Evolutionary conservation across 148 eudicot species (phyloP).

Genomic region (Cornus suecica): DNA sequence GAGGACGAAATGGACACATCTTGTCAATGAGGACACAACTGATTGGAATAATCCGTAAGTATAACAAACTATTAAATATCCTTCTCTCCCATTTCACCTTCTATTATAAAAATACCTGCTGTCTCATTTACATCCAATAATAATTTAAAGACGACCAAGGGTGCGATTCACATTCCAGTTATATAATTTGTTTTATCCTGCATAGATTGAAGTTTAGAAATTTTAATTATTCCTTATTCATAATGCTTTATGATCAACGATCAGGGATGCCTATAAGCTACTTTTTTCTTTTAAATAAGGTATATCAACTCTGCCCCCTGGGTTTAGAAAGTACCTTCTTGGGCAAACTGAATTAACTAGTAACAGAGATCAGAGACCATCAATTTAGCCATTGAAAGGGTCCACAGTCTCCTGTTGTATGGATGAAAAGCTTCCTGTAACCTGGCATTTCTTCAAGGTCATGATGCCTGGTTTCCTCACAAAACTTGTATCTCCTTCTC

Average conservation of each 20-base stretch:
- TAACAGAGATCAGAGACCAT: no score
- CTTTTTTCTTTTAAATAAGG: no score
- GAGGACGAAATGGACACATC: slow-evolving; percentile 96
- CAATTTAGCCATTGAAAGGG: no score
- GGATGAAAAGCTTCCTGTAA: neutral
- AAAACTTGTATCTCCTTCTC: slow-evolving; percentile 3
- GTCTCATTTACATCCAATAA: neutral
- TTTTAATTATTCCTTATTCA: no score
- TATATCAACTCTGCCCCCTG: neutral
- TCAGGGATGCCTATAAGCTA: no score
- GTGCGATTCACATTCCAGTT: no score
- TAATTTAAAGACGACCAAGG: no score
- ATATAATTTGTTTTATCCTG: no score
- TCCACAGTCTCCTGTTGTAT: neutral
- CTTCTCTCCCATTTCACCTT: neutral
- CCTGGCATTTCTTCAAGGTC: slow-evolving; percentile 8
- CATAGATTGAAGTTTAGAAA: no score
- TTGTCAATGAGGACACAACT: slow-evolving; percentile 85
- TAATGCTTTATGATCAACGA: no score
- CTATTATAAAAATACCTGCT: neutral
- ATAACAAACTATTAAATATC: neutral
- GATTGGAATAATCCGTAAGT: slow-evolving; percentile 89
- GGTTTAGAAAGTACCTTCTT: no score
- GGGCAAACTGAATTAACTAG: no score
- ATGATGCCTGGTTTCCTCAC: slow-evolving; percentile 3